Evolutionary conservation across 108 stramenopile genomes (phyloP), one percentile per base, ranked within the genome.

Genomic region (Skeletonema grethae): DNA sequence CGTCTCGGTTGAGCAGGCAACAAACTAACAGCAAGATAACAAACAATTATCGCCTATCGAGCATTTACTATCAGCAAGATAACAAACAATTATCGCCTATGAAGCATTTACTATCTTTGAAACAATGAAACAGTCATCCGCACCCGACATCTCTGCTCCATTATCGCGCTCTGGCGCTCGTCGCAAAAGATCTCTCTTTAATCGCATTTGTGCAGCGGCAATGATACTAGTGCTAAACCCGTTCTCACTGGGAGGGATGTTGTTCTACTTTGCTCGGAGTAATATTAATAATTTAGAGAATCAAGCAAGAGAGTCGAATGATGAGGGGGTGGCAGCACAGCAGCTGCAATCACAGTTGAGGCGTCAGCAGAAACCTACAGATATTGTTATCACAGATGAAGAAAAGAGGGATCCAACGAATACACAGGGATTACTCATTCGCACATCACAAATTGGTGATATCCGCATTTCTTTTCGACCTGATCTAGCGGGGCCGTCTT

Each of bases 381-480:
- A 53, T 20, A 20, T 22, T 53, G 7, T 20, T 22, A 53, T 22
- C 18, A 5, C 22, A 48, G 46, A 28, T 28, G 25, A 18, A 53
- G 50, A 53, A 43, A 43, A 53, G 22, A 22, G 50, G 22, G n/a
- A 20, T 53, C 20, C 20, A 53, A n/a, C 22, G 7, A 53, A 53
- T n/a, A 53, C 50, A 22, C 1, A 22, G 4, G 50, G 50, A 53
- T 53, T 53, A 53, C 50, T 53, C 22, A 24, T 53, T 24, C 22
- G 50, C 9, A 22, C 50, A 10, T 3, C 18, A 20, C 7, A 53
- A 22, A 53, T 53, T 4, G 92, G 92, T 13, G 63, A 79, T 18
- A 87, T 93, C 41, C 60, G 58, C 13, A 88, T 93, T 60, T 7
- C 41, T 24, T 65, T 93, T 25, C 67, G 80, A 18, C 88, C 89